Base-by-base conservation (phyloP, 139 green algal genomes). In the Spirogloea muscicola region DNA sequence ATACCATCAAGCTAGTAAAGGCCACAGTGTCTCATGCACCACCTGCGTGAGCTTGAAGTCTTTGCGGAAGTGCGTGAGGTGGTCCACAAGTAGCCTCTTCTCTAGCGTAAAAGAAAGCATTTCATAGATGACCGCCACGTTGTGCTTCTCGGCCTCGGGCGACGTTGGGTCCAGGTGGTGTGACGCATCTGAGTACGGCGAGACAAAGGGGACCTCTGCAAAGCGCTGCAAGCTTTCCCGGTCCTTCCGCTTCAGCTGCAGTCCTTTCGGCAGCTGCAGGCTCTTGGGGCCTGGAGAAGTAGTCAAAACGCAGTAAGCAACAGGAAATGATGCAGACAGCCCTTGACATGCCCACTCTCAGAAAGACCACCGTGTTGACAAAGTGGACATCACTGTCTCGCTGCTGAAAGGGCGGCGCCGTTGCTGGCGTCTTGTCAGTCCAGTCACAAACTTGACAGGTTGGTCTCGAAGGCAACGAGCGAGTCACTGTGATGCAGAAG, bases 51-150 rank as follows among this genome's bases (percentile, higher is more conserved):
- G 21, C 21, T 55, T 57, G 60, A 64, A 69, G 21, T 58, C 62
- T 63, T 69, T 79, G 16, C 70, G 70, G 29, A 79, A 79, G 31
- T 79, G 70, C 27, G 70, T 79, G 64, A 79, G 41, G 36, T 79
- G 70, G 51, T 79, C 70, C 16, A 70, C 39, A 29, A 79, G 59
- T 3, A 77, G 67, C 38, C 70, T 34, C 39, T 79, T 79, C n/a
- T 73, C 70, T 0, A 72, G 21, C 36, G 70, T 79, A 9, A 79
- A 38, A 18, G 61, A 73, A 36, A 79, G 58, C 40, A 79, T 61
- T 16, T 79, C 60, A 31, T 49, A 60, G 16, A 79, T n/a, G 33
- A 79, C 29, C 0, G 59, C 60, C 10, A 78, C 62, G 13, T n/a
- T 39, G 3, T 60, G 70, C 43, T 52, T 78, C 34, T 79, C 70